Percentiles rank a stretch among this genome's conserved stretches.
phyloP scores from a whole-genome alignment of 306 rosid genomes.

The Alnus rubra region DNA sequence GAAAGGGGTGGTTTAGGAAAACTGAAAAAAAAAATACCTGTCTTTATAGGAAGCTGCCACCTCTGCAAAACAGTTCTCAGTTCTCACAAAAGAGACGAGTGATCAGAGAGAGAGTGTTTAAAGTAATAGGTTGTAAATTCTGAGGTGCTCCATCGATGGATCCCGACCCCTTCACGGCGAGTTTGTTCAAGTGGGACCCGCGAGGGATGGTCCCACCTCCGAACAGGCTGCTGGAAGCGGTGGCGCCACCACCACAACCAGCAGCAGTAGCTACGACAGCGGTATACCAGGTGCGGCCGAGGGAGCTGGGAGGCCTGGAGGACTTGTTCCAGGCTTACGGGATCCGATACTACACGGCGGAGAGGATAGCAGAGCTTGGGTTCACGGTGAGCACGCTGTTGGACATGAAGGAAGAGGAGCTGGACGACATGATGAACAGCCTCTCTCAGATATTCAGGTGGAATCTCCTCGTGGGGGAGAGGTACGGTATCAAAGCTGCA shows the following conservation, averaged over 20 bases:
- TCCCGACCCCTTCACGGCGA: conserved; percentile 73
- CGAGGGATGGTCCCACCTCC: conserved; percentile 49
- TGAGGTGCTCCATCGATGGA: conserved; percentile 49
- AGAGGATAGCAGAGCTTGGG: conserved; percentile 88
- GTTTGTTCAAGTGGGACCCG: conserved; percentile 88
- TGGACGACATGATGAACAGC: conserved; percentile 97
- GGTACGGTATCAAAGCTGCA: conserved; percentile 92
- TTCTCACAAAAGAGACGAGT: neutral
- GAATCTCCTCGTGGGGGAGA: conserved; percentile 90
- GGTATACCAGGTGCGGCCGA: conserved; percentile 23
- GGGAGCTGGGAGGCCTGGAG: conserved; percentile 71
- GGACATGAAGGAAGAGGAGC: conserved; percentile 86
- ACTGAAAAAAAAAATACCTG: neutral
- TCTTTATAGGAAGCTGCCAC: conserved; percentile 28
- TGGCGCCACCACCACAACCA: conserved; percentile 22
- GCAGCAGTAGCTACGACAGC: neutral
- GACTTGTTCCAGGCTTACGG: conserved; percentile 88
- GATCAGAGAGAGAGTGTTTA: neutral
- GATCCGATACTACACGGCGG: conserved; percentile 75
- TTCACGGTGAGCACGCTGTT: conserved; percentile 83
- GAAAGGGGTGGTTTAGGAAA: conserved; percentile 52
- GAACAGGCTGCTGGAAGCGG: conserved; percentile 34
- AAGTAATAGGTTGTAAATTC: neutral
- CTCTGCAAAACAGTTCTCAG: conserved; percentile 37
- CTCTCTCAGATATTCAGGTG: conserved; percentile 74